Evolutionary conservation across 192 early-diverging fungal species (phyloP).

Genomic region (Backusella luteola): DNA sequence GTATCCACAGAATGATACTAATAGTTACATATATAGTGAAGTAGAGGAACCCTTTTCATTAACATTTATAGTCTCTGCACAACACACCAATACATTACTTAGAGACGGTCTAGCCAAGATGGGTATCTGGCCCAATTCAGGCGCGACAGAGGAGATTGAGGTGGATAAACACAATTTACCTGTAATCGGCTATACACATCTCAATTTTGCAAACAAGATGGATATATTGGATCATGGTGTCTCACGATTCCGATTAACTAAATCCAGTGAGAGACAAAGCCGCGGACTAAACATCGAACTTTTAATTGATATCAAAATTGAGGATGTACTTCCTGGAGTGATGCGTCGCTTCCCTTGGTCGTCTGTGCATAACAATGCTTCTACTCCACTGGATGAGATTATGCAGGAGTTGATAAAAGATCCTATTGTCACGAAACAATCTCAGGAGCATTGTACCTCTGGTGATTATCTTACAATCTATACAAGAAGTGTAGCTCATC

Average conservation of each 20-base stretch:
- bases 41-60: conserved; percentile 9
- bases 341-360: conserved; percentile 9
- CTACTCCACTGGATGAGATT: not conserved
- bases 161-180: not conserved
- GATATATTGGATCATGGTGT: conserved; percentile 14
- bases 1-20: not conserved
- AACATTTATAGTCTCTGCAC: conserved; percentile 5
- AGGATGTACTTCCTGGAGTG: not conserved
- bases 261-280: not conserved
- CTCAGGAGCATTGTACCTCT: not conserved
- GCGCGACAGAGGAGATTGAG: not conserved
- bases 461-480: conserved; percentile 12
- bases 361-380: not conserved
- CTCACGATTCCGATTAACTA: not conserved
- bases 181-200: not conserved
- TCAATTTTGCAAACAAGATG: conserved; percentile 10
- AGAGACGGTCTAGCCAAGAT: conserved; percentile 6
- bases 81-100: not conserved
- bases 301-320: conserved; percentile 9
- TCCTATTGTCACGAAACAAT: not conserved
- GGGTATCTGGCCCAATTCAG: not conserved
- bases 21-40: not conserved
- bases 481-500: conserved; percentile 16
- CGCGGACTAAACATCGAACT: not conserved
- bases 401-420: not conserved